Percentiles rank a stretch among this genome's conserved stretches.
These are phyloP conservation scores for Paraleonurus japonicus DNA, from an alignment of 257 asterid species.

Conservation along the genomic window DNA sequence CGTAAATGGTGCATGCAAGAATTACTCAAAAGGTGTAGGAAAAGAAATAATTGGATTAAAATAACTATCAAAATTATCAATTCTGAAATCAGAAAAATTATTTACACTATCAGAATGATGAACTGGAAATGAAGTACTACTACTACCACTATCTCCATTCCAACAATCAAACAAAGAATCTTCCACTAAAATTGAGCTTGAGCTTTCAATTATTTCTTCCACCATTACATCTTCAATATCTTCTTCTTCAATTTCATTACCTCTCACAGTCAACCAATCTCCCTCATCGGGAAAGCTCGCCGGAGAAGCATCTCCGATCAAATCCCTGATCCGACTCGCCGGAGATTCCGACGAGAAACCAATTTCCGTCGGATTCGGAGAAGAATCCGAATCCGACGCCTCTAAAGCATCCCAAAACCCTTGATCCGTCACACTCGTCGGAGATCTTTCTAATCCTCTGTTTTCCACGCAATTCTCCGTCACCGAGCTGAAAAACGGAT, in stretches of 20 bases:
- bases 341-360: constrained; percentile 32
- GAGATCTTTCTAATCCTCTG: constrained; percentile 44
- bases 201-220: constrained; percentile 33
- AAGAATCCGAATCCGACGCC: constrained; percentile 30
- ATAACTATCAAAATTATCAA: constrained; percentile 20
- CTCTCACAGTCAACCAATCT: constrained; percentile 68
- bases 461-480: constrained; percentile 14
- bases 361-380: constrained; percentile 13
- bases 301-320: constrained; percentile 32
- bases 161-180: constrained; percentile 31
- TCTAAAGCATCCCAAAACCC: constrained; percentile 68
- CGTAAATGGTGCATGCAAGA: too few species aligned
- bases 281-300: constrained; percentile 35
- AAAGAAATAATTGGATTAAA: constrained; percentile 27
- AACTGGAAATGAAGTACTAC: constrained; percentile 9
- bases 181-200: constrained; percentile 25
- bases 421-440: constrained; percentile 69
- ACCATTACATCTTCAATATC: constrained; percentile 16
- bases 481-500: constrained; percentile 45
- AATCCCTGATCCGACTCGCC: constrained; percentile 38
- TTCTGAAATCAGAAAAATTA: constrained; percentile 20
- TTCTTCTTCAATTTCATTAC: constrained; percentile 35
- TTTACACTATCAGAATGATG: constrained; percentile 19
- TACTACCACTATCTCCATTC: not conserved
- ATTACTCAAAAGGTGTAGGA: not conserved